Percentiles rank a stretch among this genome's conserved stretches.
Evolutionary conservation across 169 alveolate species (phyloP).

Genomic region (Plasmodium malariae): DNA sequence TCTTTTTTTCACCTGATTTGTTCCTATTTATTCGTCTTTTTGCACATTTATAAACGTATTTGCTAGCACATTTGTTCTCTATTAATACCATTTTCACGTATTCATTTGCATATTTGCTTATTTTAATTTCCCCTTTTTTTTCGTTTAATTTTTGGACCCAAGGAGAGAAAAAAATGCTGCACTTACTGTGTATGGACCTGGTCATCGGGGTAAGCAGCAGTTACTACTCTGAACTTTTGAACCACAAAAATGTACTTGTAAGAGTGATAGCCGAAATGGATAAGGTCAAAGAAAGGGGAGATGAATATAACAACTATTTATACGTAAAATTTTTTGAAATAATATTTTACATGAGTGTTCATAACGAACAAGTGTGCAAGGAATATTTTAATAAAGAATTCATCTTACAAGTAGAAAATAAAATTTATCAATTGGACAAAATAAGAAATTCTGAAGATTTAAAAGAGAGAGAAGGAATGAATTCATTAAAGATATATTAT

Average conservation of each 20-base stretch:
- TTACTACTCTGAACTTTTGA: background rate
- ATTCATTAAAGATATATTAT: constrained; percentile 40
- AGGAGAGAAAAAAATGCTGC: constrained; percentile 53
- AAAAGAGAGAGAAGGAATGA: constrained; percentile 5
- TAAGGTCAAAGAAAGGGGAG: background rate
- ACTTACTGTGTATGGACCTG: constrained; percentile 30
- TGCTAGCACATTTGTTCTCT: too few relatives aligned
- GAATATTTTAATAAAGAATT: constrained; percentile 8
- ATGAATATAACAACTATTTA: constrained; percentile 10
- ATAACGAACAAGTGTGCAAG: constrained; percentile 24
- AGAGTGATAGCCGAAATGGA: background rate
- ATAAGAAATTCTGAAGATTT: background rate
- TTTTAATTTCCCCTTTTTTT: background rate
- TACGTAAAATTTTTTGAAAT: constrained; percentile 32
- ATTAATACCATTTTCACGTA: background rate
- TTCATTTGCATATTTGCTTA: background rate
- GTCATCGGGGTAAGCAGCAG: background rate
- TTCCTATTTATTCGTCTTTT: background rate
- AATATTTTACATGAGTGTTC: constrained; percentile 25
- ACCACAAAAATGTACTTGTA: constrained; percentile 1
- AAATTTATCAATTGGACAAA: constrained; percentile 17
- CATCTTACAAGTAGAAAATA: constrained; percentile 25
- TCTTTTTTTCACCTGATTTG: too few relatives aligned
- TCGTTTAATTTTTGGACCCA: background rate
- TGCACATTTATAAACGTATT: too few relatives aligned